A percentile compares a stretch with the other conserved stretches of the same genome.
Evolutionary conservation across 208 protist genomes (phyloP).

Genomic region (Trichomonas gallinae): DNA sequence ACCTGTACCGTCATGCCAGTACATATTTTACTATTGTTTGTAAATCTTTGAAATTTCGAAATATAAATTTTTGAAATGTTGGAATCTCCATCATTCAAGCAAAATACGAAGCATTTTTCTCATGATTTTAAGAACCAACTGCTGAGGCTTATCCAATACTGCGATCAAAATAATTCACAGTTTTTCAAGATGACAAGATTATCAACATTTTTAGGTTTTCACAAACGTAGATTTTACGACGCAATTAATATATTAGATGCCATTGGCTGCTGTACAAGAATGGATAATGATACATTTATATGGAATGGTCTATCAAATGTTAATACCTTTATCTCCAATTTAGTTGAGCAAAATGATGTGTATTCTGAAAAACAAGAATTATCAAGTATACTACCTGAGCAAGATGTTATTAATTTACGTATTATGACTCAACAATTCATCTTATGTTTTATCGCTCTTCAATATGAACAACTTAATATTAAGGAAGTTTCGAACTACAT

Average conservation of each 20-base stretch:
- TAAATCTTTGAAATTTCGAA: no score
- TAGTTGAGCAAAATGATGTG: not conserved
- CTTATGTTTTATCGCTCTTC: not conserved
- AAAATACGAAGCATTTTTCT: no score
- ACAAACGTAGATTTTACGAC: not conserved
- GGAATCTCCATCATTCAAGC: no score
- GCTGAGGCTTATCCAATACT: no score
- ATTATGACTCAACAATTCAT: not conserved
- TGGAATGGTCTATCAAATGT: not conserved
- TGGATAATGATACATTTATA: not conserved
- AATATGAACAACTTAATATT: not conserved
- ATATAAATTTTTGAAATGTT: no score
- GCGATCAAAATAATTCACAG: no score
- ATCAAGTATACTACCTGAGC: not conserved
- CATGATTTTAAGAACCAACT: no score
- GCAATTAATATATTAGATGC: not conserved
- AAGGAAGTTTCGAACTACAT: not conserved
- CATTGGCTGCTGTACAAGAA: not conserved
- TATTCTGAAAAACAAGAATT: not conserved
- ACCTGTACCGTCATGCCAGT: no score
- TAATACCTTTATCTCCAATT: not conserved
- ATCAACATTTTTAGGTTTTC: not conserved
- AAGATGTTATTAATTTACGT: not conserved
- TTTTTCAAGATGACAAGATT: not conserved
- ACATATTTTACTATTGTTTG: no score